Evolutionary conservation across 345 rosid species (phyloP).

Genomic region (Trapa incisa): DNA sequence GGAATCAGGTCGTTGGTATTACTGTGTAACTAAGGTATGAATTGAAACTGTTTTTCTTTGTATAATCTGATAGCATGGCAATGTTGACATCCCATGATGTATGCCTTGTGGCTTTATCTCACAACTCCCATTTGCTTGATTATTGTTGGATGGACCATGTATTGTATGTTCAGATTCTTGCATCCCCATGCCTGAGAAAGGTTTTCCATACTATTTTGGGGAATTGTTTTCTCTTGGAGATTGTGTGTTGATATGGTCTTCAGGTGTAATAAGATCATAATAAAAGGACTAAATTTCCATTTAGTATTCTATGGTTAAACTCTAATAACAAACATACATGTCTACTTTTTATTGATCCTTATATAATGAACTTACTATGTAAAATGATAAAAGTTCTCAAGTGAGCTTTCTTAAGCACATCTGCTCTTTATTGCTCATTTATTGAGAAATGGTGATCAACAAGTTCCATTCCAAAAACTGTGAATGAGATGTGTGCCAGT

Average conservation of each 20-base stretch:
- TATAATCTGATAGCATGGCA: background rate
- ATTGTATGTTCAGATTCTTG: background rate
- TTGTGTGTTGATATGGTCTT: background rate
- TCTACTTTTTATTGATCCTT: no score
- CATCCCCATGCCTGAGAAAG: background rate
- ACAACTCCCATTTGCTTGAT: background rate
- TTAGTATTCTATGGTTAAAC: no score
- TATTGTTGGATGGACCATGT: background rate
- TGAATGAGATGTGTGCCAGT: background rate
- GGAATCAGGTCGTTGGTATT: slow-evolving; percentile 65
- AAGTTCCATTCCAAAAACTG: background rate
- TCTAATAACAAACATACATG: no score
- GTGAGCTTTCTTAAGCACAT: background rate
- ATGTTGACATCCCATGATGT: background rate
- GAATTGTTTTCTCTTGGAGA: background rate
- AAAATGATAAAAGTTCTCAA: background rate
- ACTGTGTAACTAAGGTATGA: slow-evolving; percentile 84
- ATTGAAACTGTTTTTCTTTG: background rate
- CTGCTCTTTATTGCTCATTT: background rate
- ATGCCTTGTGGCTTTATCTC: background rate
- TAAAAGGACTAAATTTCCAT: background rate
- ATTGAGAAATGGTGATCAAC: background rate
- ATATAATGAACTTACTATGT: no score
- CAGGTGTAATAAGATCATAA: background rate
- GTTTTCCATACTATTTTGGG: background rate